These are phyloP conservation scores for Colletotrichum nymphaeae DNA, from an alignment of 2,329 filamentous ascomycete species.

Conservation along the genomic window DNA sequence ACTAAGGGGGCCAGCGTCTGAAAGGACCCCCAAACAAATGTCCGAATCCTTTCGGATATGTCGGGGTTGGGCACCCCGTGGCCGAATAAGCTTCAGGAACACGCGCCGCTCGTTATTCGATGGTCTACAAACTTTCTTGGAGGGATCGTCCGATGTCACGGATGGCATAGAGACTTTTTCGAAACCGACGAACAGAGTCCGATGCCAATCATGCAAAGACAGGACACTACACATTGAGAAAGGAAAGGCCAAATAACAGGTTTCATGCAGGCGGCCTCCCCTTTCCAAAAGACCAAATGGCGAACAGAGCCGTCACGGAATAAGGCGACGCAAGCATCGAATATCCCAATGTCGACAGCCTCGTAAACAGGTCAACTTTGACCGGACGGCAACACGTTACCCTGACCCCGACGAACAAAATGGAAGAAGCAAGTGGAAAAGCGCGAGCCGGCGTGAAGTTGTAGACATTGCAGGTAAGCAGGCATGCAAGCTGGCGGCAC, in stretches of 20 bases:
- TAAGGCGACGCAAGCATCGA: conserved; percentile 6
- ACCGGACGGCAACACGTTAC: not conserved
- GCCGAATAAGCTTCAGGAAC: not conserved
- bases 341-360: not conserved
- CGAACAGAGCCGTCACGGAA: not conserved
- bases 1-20: not conserved
- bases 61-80: not conserved
- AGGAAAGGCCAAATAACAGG: not conserved
- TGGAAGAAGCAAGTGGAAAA: not conserved
- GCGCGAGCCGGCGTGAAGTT: not conserved
- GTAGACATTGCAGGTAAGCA: not conserved
- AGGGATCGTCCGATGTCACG: not conserved
- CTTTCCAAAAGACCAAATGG: not conserved
- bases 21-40: not conserved
- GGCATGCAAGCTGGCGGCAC: not conserved
- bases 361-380: not conserved
- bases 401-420: not conserved
- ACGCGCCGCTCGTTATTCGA: not conserved
- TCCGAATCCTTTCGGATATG: conserved; percentile 20
- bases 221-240: no score
- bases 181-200: not conserved
- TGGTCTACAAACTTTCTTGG: not conserved
- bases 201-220: conserved; percentile 3
- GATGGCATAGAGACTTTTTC: not conserved
- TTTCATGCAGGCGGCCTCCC: conserved; percentile 7